Evolutionary conservation across 495 filamentous ascomycete species (phyloP).

Genomic region (Articulospora tetracladia): DNA sequence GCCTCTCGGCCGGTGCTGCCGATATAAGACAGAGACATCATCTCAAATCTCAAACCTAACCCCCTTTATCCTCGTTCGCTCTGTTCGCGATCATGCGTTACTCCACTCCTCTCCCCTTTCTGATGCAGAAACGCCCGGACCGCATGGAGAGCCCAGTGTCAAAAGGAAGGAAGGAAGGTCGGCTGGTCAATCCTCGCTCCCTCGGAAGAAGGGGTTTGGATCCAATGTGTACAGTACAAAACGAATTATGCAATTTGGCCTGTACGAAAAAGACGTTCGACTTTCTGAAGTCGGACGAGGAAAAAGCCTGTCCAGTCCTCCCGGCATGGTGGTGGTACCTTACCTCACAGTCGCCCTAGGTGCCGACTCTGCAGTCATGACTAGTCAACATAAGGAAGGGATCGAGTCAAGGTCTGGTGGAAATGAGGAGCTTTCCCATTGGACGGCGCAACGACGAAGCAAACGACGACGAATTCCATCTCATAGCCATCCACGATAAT

Average conservation of each 20-base stretch:
- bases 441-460: background rate
- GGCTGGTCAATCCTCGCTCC: no score
- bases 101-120: background rate
- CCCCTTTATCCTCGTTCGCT: background rate
- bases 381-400: background rate
- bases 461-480: constrained; percentile 1
- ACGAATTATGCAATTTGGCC: background rate
- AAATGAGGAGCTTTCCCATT: background rate
- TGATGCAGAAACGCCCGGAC: background rate
- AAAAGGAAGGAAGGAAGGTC: background rate
- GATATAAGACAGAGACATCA: background rate
- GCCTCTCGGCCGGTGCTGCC: background rate
- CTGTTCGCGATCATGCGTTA: background rate
- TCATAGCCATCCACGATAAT: no score
- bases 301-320: background rate
- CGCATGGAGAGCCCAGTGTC: background rate
- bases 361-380: background rate
- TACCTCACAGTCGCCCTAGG: background rate
- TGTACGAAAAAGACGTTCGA: background rate
- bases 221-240: background rate
- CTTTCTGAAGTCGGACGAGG: background rate
- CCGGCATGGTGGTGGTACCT: no score
- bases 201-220: background rate
- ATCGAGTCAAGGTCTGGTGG: background rate
- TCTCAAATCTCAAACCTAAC: background rate